Evolutionary conservation across 441 rosid species (phyloP), one percentile per base, ranked within the genome.

Genomic region (Syzygium malaccense): DNA sequence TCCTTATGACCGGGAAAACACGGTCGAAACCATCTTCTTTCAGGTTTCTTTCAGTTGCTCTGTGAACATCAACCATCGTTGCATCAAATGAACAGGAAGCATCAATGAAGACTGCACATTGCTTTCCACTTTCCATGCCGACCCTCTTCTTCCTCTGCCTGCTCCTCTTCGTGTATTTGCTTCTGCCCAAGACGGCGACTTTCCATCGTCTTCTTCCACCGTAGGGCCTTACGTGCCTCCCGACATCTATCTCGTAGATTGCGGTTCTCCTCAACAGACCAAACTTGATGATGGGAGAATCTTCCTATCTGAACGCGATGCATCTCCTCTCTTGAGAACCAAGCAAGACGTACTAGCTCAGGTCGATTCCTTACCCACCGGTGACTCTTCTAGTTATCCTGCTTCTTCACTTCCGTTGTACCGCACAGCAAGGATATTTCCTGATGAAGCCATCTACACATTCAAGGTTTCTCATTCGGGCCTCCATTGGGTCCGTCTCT

Each of bases 261-360:
- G 98, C 25, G 99, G 98, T n/a, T 95, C 99, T 9, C 85, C 96
- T 32, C 86, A 87, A 48, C 93, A 94, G 66, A 94, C 95, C 19
- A 90, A 83, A 71, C 98, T 95, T 78, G 92, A 93, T 28, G 97
- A 97, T 89, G 98, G 96, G 10, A 88, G 97, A 37, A 92, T 19
- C 23, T 97, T 97, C 92, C 92, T 90, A 85, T 94, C 97, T 26
- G 98, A 97, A 91, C 90, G 89, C 8, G 90, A 95, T 4, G 51
- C 96, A 3, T 88, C 90, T 14, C 64, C 91, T 33, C 92, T 92
- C 85, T 92, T 97, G 15, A 88, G 92, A 48, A 94, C 98, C 58
- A 89, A 62, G 4, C 93, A 93, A 90, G 95, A 96, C 12, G 86
- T 96, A 3, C 89, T 91, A 88, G 88, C 90, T 87, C 92, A 93